Base-by-base conservation (phyloP, 805 yeast species). In the Sugiyamaella valdiviana region DNA sequence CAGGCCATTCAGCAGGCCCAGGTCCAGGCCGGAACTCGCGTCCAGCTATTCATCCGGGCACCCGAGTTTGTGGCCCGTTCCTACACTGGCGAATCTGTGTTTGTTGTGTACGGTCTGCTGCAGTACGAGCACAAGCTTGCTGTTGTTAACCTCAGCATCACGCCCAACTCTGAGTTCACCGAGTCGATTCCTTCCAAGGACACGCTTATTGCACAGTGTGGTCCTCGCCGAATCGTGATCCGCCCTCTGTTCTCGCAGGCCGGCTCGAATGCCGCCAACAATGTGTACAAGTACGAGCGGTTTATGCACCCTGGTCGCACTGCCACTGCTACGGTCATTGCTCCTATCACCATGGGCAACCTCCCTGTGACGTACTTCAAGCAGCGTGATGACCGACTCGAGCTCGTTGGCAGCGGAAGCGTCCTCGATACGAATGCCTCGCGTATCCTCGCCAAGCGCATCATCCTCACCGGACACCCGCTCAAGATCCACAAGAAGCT, bases 401-500 rank as follows among this genome's bases (percentile, higher is more conserved):
- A 78, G 24, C 75, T 95, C 40, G 73, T 91, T 22, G 99, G 96
- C 2, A 85, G 85, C 54, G 99, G 99, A 39, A 79, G 95, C 0
- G 85, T 89, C 72, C 74, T 85, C 60, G 87, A 87, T 63, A 78
- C 90, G 39, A 96, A 93, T 67, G 86, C 84, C 61, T 76, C 83
- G 12, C 78, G 98, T 66, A 76, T 91, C 21, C 63, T 90, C 47
- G 95, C 95, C 26, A 89, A 91, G 75, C 78, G 98, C 64, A 82
- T 83, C 3, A 80, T 93, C 5, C 70, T 93, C 47, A 93, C 98
- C 0, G 99, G 99, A 49, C 89, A 88, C 57, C 95, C 97, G 39
- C 82, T 89, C 68, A 93, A 90, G 73, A 90, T 93, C 59, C 97
- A 95, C 74, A 91, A 87, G 71, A 79, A 76, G 51, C 85, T 90